Evolutionary conservation across 208 protist species (phyloP), one percentile per base, ranked within the genome.

Genomic region (Balamuthia mandrillaris): DNA sequence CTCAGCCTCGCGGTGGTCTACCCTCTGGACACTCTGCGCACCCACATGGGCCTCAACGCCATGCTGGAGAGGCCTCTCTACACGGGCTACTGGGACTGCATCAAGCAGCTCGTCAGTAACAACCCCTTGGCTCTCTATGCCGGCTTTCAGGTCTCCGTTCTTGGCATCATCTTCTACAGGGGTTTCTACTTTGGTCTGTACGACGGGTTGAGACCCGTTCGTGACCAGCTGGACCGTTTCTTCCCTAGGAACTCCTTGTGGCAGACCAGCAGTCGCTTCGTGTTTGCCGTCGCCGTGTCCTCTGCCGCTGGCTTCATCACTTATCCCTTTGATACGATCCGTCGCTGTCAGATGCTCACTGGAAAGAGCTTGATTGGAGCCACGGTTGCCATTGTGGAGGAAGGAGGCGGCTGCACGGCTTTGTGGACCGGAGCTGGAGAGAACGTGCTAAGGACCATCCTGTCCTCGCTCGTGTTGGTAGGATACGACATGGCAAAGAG

Each of bases 251-350:
- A 90, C 49, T 58, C 75, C 70, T 51, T 96, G 45, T 94, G 85
- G 10, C 87, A 92, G 87, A 85, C 66, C 49, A 84, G 91, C 35
- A 90, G 92, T 24, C 92, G 91, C 51, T n/a, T n/a, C n/a, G n/a
- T n/a, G n/a, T n/a, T n/a, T n/a, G n/a, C n/a, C n/a, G n/a, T n/a
- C n/a, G n/a, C n/a, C n/a, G n/a, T n/a, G n/a, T n/a, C n/a, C n/a
- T n/a, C n/a, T n/a, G 79, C 56, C 44, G 92, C 94, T 45, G 92
- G 93, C 56, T 86, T 95, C 39, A 88, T 86, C 29, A 92, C 93
- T 0, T 99, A 99, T 89, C 98, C 98, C 52, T 91, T 99, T 85
- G 98, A 99, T 92, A 99, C 98, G 24, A 93, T 99, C 84, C 94
- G 97, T 82, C 93, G 97, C 90, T 94, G 97, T 86, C 95, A 98